A percentile compares a stretch with the other conserved stretches of the same genome.
These are phyloP conservation scores for Ilex aquifolium DNA, from an alignment of 257 asterid species.

Conservation along the genomic window DNA sequence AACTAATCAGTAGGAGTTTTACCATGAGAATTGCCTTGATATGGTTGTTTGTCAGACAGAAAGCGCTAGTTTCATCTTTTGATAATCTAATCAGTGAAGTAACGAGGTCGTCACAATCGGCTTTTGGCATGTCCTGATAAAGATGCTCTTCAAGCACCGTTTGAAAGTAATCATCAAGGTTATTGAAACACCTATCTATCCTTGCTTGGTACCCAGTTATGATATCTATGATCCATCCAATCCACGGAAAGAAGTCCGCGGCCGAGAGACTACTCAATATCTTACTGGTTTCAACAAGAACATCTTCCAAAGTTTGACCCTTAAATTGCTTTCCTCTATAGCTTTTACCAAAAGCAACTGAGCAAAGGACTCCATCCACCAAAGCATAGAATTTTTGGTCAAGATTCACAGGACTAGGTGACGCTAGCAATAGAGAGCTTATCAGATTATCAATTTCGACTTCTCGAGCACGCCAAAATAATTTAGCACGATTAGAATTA, in stretches of 20 bases:
- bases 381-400: slow-evolving; percentile 15
- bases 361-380: slow-evolving; percentile 10
- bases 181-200: slow-evolving; percentile 10
- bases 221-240: slow-evolving; percentile 17
- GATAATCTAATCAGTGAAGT: slow-evolving; percentile 8
- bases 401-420: slow-evolving; percentile 12
- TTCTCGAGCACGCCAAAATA: slow-evolving; percentile 1
- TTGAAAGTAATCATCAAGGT: slow-evolving; percentile 11
- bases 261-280: slow-evolving; percentile 12
- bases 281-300: slow-evolving; percentile 12
- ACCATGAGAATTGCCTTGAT: slow-evolving; percentile 27
- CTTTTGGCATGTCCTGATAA: slow-evolving; percentile 4
- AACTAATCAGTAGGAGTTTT: background rate
- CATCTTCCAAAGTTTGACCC: slow-evolving; percentile 9
- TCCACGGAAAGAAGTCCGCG: slow-evolving; percentile 21
- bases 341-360: slow-evolving; percentile 22
- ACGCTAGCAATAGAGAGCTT: background rate
- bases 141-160: slow-evolving; percentile 15
- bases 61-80: slow-evolving; percentile 1
- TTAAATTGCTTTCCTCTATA: slow-evolving; percentile 9
- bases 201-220: slow-evolving; percentile 9
- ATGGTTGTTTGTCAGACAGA: slow-evolving; percentile 12
- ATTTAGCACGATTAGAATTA: background rate
- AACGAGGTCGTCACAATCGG: slow-evolving; percentile 13
- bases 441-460: slow-evolving; percentile 10